Evolutionary conservation across 2,329 filamentous ascomycete species (phyloP).

Genomic region (Meredithiella fracta): DNA sequence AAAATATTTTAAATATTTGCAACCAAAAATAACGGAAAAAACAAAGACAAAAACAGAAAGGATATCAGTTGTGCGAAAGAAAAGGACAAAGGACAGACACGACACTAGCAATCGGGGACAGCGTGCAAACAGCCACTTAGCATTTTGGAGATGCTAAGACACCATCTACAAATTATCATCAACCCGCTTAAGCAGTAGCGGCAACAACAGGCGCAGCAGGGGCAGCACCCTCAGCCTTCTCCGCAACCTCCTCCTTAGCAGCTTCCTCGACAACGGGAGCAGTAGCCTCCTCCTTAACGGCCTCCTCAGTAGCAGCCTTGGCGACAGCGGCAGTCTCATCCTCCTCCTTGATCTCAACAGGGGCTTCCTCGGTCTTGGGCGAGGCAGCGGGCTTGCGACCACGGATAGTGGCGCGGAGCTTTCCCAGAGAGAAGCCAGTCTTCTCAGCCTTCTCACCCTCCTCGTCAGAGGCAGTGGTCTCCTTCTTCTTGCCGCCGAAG

Average conservation of each 20-base stretch:
- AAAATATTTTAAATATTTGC: conserved; percentile 3
- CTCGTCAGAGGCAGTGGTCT: conserved; percentile 38
- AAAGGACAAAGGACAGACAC: conserved; percentile 16
- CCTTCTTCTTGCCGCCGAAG: conserved; percentile 69
- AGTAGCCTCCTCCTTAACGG: conserved; percentile 20
- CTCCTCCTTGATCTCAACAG: conserved; percentile 18
- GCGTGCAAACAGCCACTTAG: too few relatives aligned
- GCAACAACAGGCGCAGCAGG: conserved; percentile 35
- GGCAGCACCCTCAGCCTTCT: conserved; percentile 24
- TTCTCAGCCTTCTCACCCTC: conserved; percentile 44
- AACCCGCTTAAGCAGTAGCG: conserved; percentile 15
- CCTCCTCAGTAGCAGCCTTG: conserved; percentile 26
- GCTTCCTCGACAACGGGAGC: conserved; percentile 27
- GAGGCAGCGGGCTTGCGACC: conserved; percentile 23
- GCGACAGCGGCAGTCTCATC: conserved; percentile 15
- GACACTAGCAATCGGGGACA: background rate
- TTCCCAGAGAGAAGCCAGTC: conserved; percentile 35
- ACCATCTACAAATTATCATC: too few relatives aligned
- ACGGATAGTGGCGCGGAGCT: conserved; percentile 41
- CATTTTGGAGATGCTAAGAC: too few relatives aligned
- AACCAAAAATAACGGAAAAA: conserved; percentile 4
- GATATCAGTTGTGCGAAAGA: conserved; percentile 13
- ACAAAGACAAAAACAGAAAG: conserved; percentile 2
- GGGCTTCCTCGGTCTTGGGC: conserved; percentile 21
- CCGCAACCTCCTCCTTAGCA: conserved; percentile 21